These are phyloP conservation scores for Inonotus hispidus DNA, from an alignment of 1,284 basidiomycete species.

Conservation along the genomic window DNA sequence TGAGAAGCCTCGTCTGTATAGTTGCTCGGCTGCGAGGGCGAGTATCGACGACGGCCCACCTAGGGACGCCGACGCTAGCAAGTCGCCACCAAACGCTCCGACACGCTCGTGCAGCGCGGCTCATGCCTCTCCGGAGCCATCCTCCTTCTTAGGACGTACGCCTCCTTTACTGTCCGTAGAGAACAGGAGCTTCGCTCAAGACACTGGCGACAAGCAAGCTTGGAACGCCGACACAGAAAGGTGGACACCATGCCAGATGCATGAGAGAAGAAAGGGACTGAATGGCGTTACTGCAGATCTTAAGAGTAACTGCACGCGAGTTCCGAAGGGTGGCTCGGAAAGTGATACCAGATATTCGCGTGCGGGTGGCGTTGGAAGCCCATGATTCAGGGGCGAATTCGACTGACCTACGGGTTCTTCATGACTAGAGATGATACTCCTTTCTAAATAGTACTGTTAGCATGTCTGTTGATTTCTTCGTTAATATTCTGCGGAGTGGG, in stretches of 20 bases:
- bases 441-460: too few relatives aligned
- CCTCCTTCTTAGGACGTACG: too few relatives aligned
- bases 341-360: background rate
- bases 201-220: background rate
- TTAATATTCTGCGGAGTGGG: background rate
- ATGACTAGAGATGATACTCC: too few relatives aligned
- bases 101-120: too few relatives aligned
- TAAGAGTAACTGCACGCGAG: too few relatives aligned
- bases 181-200: background rate
- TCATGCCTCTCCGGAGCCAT: too few relatives aligned
- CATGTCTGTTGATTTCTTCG: too few relatives aligned
- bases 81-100: too few relatives aligned
- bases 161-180: too few relatives aligned
- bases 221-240: background rate
- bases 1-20: background rate
- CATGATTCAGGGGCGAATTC: background rate
- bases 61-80: too few relatives aligned
- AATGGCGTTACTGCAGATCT: too few relatives aligned
- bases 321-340: background rate
- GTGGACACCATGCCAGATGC: background rate
- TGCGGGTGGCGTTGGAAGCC: background rate
- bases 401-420: background rate
- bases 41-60: background rate
- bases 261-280: too few relatives aligned
- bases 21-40: background rate